Evolutionary conservation across 2,329 filamentous ascomycete species (phyloP), one percentile per base, ranked within the genome.

Genomic region (Diaporthe sp.): DNA sequence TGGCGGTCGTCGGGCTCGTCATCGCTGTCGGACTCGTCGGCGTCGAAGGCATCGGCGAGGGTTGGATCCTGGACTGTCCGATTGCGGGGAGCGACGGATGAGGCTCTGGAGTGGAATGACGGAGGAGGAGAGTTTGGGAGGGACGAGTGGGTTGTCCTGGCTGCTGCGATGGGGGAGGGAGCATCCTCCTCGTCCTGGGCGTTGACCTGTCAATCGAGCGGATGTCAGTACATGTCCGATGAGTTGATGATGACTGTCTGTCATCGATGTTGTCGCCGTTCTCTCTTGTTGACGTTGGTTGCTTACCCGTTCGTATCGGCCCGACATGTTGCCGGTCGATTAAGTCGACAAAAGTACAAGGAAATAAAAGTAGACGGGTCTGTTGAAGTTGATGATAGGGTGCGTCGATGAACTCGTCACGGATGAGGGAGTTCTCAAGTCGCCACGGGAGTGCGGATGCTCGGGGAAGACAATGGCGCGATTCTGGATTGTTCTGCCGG

Each of bases 31-130:
- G 93, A 94, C 77, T 93, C 94, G 79, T 94, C 94, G 81, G 94
- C 92, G 82, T 95, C 96, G 84, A 99, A 99, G 0, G 97, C 95
- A 82, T 98, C 96, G 80, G 94, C 95, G 20, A 99, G 90, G n/a
- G 94, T 93, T 77, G 94, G 89, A 80, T 98, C 92, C 76, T 81
- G 83, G 77, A 81, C 83, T 73, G 80, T 82, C 71, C 84, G 85
- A 74, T 83, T 85, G 67, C 80, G 84, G 87, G 88, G 86, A 85
- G 85, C 84, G 44, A 89, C 90, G 49, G 94, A 96, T 2, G 95
- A 95, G 44, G 93, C 89, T 82, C 94, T 92, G 63, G 96, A 98
- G 83, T 92, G 95, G 85, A 98, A 98, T 1, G 96, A 98, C 2
- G 96, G 96, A 51, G 92, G 92, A 68, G 92, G 91, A 39, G 92